Conservation (phyloP, 345 rosid genomes). For the Erysimum cheiranthoides region DNA sequence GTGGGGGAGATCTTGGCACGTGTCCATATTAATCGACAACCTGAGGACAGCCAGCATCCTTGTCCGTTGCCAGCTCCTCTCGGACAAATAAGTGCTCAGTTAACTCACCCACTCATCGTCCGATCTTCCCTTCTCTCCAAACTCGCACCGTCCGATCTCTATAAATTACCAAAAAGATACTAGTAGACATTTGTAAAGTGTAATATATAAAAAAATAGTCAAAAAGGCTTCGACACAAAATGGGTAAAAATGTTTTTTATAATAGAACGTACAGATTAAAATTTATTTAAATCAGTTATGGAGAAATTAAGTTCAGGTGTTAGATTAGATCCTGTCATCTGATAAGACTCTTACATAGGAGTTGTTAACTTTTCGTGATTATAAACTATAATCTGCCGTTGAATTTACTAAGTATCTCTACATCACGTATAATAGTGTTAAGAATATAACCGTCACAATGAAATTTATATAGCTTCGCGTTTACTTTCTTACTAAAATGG, state of each 20-base stretch:
- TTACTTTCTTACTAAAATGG: background rate
- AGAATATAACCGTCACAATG: no score
- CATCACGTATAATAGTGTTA: background rate
- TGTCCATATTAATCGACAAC: slow-evolving; percentile 58
- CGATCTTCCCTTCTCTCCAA: background rate
- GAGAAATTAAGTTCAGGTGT: no score
- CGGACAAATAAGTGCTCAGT: slow-evolving; percentile 44
- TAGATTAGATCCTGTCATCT: no score
- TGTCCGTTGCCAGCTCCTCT: slow-evolving; percentile 76
- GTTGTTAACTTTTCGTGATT: background rate
- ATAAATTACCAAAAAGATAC: background rate
- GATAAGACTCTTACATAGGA: no score
- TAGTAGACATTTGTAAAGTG: background rate
- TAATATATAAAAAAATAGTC: background rate
- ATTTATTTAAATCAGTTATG: no score
- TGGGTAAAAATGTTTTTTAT: no score
- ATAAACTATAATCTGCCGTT: background rate
- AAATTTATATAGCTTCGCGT: background rate
- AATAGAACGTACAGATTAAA: no score
- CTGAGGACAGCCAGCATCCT: slow-evolving; percentile 52
- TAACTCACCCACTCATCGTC: background rate
- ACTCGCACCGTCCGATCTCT: background rate
- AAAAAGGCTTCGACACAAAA: background rate
- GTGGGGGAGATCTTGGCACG: slow-evolving; percentile 46
- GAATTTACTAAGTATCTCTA: background rate